A percentile compares a stretch with the other conserved stretches of the same genome.
Evolutionary conservation across 768 basidiomycete genomes (phyloP).

Genomic region (Tubosaeta sp.): DNA sequence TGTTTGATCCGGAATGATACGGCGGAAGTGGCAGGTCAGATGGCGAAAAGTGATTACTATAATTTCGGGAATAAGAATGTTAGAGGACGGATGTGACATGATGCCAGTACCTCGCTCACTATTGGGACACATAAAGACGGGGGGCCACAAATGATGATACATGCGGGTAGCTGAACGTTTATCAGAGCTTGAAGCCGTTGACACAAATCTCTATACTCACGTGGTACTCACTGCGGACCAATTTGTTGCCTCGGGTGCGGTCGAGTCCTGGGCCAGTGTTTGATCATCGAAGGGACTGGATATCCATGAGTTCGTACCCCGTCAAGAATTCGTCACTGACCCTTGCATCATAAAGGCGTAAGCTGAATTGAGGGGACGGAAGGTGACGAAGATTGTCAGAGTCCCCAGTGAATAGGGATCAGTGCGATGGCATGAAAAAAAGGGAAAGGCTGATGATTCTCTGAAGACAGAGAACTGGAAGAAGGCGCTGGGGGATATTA

Average conservation of each 20-base stretch:
- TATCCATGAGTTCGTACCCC: neutral
- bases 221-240: neutral
- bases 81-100: neutral
- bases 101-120: constrained; percentile 8
- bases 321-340: constrained; percentile 2
- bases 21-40: neutral
- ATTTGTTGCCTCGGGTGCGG: neutral
- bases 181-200: constrained; percentile 4
- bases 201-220: constrained; percentile 7
- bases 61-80: neutral
- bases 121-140: neutral
- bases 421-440: constrained; percentile 13
- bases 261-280: neutral
- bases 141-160: neutral
- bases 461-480: neutral
- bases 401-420: constrained; percentile 8
- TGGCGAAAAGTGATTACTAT: constrained; percentile 4
- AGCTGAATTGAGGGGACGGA: neutral
- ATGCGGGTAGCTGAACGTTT: constrained; percentile 5
- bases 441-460: neutral
- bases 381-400: neutral
- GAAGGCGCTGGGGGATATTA: constrained; percentile 10
- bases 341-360: neutral
- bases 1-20: neutral
- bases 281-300: constrained; percentile 8